Base-by-base conservation (phyloP, 2,329 filamentous ascomycete genomes). In the Orbilia blumenaviensis region DNA sequence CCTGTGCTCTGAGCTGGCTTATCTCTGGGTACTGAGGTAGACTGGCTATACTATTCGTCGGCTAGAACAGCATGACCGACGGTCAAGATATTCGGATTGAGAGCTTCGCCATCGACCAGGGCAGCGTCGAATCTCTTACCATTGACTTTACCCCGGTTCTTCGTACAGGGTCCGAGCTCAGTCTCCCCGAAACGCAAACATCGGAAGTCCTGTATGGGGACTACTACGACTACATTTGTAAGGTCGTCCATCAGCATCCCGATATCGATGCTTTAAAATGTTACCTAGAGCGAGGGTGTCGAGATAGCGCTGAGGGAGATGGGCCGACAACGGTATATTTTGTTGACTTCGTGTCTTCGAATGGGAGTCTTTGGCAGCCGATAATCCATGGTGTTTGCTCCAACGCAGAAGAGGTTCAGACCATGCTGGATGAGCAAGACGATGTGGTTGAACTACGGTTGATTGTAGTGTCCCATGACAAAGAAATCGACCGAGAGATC, bases 191-290 rank as follows among this genome's bases (percentile, higher is more conserved):
- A 54, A 60, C 72, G 6, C 38, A 64, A 18, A 21, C 50, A 1
- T 58, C 56, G 1, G 72, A 69, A 10, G 64, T 38, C 10, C 14
- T 64, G 2, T 76, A 69, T 27, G 25, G 32, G 7, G 72, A 76
- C 42, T 76, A 76, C 18, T 76, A 68, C 50, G 72, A 76, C 14
- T 76, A 76, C 23, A 61, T 76, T 16, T 76, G 72, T 42, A 44
- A 64, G 9, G 68, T 69, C 23, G 64, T 76, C 8, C 54, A 64
- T 14, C 72, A 69, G n/a, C 72, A 76, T 38, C 72, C 72, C 18
- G 72, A 76, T 38, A 63, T 76, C 6, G 52, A 68, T 27, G 72
- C 72, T 3, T 52, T 76, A 27, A 76, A 66, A 23, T 60, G 63
- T 14, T 76, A 76, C 46, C 34, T 76, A 25, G 72, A 76, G 21